Percentiles rank a stretch among this genome's conserved stretches.
These are phyloP conservation scores for Mycosphaerella arachidis DNA, from an alignment of 2,329 filamentous ascomycete species.

Conservation along the genomic window DNA sequence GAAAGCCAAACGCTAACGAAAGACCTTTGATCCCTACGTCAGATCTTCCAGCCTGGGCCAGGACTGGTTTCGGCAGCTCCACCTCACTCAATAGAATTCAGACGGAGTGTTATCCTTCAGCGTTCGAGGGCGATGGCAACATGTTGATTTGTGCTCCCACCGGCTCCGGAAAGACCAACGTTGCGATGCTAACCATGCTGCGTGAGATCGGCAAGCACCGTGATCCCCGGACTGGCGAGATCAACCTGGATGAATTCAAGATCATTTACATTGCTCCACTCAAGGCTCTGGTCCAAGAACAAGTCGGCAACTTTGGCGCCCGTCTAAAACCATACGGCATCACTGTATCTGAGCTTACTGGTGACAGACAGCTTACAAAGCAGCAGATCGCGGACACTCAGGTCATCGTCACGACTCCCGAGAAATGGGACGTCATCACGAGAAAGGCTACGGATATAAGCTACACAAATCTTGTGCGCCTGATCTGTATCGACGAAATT, in stretches of 20 bases:
- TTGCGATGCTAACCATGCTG: conserved; percentile 94
- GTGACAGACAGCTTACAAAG: conserved; percentile 96
- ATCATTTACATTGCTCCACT: conserved; percentile 96
- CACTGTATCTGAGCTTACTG: conserved; percentile 89
- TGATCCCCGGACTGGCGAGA: conserved; percentile 82
- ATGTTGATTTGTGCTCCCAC: conserved; percentile 97
- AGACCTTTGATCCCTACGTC: conserved; percentile 71
- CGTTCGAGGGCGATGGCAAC: conserved; percentile 91
- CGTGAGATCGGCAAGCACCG: conserved; percentile 95
- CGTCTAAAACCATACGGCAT: conserved; percentile 87
- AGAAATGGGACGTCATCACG: conserved; percentile 99
- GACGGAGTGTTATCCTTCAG: conserved; percentile 84
- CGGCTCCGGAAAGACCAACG: conserved; percentile 96
- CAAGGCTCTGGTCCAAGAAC: conserved; percentile 93
- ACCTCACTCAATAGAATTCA: conserved; percentile 93
- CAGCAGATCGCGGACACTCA: conserved; percentile 97
- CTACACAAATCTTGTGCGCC: conserved; percentile 92
- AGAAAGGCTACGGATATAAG: conserved; percentile 94
- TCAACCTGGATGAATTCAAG: conserved; percentile 95
- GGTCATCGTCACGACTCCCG: conserved; percentile 95
- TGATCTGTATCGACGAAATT: conserved; percentile 97
- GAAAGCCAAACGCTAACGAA: conserved; percentile 75
- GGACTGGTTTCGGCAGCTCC: conserved; percentile 75
- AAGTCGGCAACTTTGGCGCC: conserved; percentile 95
- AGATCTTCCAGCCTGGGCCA: conserved; percentile 89